A percentile compares a stretch with the other conserved stretches of the same genome.
These are phyloP conservation scores for Candida sakaeoensis DNA, from an alignment of 805 yeast species.

Conservation along the genomic window DNA sequence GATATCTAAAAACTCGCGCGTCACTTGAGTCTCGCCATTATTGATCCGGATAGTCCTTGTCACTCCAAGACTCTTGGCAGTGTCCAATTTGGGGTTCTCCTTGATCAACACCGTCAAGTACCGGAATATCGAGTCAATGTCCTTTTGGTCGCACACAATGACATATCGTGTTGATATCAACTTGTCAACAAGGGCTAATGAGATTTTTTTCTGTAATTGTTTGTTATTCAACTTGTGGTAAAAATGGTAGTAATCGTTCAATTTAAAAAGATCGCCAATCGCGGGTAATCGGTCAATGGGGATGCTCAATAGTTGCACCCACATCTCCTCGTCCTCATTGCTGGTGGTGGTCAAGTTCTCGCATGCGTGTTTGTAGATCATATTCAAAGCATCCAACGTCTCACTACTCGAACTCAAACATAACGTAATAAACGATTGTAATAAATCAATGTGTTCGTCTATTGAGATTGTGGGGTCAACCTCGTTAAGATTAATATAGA, in stretches of 20 bases:
- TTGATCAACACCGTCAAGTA: conserved; percentile 54
- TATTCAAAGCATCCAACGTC: conserved; percentile 66
- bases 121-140: conserved; percentile 57
- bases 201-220: conserved; percentile 51
- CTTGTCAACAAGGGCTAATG: conserved; percentile 59
- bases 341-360: conserved; percentile 24
- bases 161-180: conserved; percentile 40
- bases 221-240: conserved; percentile 47
- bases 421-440: conserved; percentile 63
- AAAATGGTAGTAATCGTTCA: conserved; percentile 51
- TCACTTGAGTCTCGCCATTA: conserved; percentile 24
- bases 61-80: conserved; percentile 40
- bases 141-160: conserved; percentile 34
- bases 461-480: conserved; percentile 61
- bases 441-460: conserved; percentile 60
- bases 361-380: conserved; percentile 55
- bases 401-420: conserved; percentile 65
- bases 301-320: conserved; percentile 43
- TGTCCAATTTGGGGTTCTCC: conserved; percentile 26
- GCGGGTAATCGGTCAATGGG: conserved; percentile 46
- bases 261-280: conserved; percentile 38
- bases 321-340: conserved; percentile 30
- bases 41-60: conserved; percentile 27
- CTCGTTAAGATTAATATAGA: conserved; percentile 52
- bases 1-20: conserved; percentile 38